Evolutionary conservation across 2,329 filamentous ascomycete genomes (phyloP), one percentile per base, ranked within the genome.

Genomic region (Alternaria brassicicola): DNA sequence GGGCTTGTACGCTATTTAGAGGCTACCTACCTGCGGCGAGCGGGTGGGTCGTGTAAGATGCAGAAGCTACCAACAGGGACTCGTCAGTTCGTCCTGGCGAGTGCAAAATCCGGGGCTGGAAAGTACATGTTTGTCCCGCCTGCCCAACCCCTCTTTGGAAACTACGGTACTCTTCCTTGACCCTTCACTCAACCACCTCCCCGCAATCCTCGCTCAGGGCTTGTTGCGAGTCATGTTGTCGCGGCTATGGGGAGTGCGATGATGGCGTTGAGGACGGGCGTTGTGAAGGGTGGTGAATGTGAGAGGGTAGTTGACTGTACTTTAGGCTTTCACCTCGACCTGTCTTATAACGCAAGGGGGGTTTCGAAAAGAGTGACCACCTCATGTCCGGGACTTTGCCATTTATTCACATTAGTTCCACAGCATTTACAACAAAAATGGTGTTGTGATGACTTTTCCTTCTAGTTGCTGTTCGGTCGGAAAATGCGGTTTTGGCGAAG

Each of bases 51-150:
- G 2, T 61, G 68, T 42, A 66, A 64, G 23, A 70, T 77, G 13
- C 73, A 72, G 3, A 66, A 65, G 4, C 48, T 77, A 19, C 66
- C 72, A 0, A 39, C 46, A 5, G 70, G 72, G 10, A 68, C 68
- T 1, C 72, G 72, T 51, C 74, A 77, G 54, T 77, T 76, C 45
- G 49, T 77, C 8, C 65, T 77, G 2, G 68, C 71, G 3, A 75
- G 69, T 51, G 68, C 68, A 1, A 1, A 63, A 52, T 46, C 72
- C 74, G 2, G 57, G 42, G 26, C 59, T 72, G 3, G 74, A 77
- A 61, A 52, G 17, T 12, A 33, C 36, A 0, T 76, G 71, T 41
- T 45, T 64, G 2, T 30, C 57, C 5, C 68, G 54, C 13, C 21
- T 70, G 0, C 52, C 62, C 3, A 50, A 41, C 1, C 6, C 42